Evolutionary conservation across 768 basidiomycete genomes (phyloP).

Genomic region (Harrya chromipes): DNA sequence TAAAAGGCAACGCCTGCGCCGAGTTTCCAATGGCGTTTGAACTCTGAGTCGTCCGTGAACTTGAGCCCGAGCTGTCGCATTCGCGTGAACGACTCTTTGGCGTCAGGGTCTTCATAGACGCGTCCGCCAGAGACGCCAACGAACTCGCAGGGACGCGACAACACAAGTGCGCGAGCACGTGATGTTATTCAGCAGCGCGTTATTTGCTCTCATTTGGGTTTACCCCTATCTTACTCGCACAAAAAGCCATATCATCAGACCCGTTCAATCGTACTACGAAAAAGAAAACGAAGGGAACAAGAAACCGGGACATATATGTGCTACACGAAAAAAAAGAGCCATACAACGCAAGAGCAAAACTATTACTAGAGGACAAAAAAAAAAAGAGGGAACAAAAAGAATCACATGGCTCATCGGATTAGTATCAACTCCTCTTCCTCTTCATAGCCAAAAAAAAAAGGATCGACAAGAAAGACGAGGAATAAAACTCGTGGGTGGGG

Average conservation of each 20-base stretch:
- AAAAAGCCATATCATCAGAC: too few relatives aligned
- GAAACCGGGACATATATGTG: too few relatives aligned
- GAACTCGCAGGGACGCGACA: conserved; percentile 6
- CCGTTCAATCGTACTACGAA: too few relatives aligned
- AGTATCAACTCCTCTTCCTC: conserved; percentile 8
- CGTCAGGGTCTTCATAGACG: neutral
- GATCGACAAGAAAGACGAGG: conserved; percentile 14
- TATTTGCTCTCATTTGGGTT: conserved; percentile 11
- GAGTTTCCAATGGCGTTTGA: too few relatives aligned
- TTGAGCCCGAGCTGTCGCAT: too few relatives aligned
- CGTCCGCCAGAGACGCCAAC: too few relatives aligned
- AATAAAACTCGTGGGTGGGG: neutral
- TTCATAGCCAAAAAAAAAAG: conserved; percentile 12
- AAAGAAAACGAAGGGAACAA: too few relatives aligned
- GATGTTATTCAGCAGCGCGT: conserved; percentile 4
- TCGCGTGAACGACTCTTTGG: too few relatives aligned
- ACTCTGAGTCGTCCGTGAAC: too few relatives aligned
- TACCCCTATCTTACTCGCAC: neutral
- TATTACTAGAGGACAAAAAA: conserved; percentile 2
- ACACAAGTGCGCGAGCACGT: neutral
- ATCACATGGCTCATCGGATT: conserved; percentile 10
- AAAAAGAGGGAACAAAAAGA: neutral
- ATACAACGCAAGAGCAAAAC: conserved; percentile 3
- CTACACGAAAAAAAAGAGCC: neutral
- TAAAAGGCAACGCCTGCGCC: neutral